Evolutionary conservation across 179 eudicot genomes (phyloP).

Genomic region (Monotropa hypopitys): DNA sequence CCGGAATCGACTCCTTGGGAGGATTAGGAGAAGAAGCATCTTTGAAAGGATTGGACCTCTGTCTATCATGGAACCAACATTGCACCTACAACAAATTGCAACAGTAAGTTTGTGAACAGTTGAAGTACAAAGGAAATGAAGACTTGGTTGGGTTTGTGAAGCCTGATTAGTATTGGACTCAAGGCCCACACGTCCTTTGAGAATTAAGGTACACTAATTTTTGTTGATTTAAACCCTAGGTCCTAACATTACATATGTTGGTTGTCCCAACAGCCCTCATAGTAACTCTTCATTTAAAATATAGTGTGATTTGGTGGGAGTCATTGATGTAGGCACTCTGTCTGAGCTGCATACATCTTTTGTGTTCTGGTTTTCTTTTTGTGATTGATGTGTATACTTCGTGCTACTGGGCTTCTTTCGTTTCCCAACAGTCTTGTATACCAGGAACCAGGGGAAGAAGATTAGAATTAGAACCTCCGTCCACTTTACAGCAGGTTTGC

Average conservation of each 20-base stretch:
- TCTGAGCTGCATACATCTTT: background rate
- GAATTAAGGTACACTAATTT: background rate
- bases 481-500: slow-evolving; percentile 71
- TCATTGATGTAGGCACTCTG: background rate
- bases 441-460: background rate
- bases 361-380: too few species aligned
- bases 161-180: background rate
- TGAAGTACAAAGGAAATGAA: slow-evolving; percentile 2
- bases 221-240: background rate
- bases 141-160: background rate
- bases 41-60: slow-evolving; percentile 19
- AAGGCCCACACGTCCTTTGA: background rate
- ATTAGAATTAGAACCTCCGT: slow-evolving; percentile 39
- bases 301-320: background rate
- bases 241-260: background rate
- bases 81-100: slow-evolving; percentile 35
- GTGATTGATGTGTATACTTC: background rate
- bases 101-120: background rate
- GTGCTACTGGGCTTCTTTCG: background rate
- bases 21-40: slow-evolving; percentile 25
- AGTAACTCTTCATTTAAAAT: background rate
- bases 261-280: background rate
- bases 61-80: slow-evolving; percentile 51
- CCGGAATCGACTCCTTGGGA: slow-evolving; percentile 13
- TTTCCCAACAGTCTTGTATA: background rate